Conservation (phyloP, 352 stramenopile species). For the Pythium aquatile region DNA sequence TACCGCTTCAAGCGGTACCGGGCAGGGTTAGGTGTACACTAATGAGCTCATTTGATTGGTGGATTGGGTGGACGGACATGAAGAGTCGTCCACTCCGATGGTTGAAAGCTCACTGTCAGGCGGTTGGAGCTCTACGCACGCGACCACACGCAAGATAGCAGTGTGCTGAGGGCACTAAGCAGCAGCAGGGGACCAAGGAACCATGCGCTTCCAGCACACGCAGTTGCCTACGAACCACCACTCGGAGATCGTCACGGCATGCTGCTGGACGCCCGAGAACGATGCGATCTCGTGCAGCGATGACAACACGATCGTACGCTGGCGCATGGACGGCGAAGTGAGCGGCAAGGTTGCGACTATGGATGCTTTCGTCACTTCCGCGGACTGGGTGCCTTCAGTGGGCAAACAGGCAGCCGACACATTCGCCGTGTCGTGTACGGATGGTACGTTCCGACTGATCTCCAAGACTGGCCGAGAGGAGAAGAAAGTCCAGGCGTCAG, state of each 20-base stretch:
- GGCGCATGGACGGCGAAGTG: constrained; percentile 85
- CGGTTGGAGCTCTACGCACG: background rate
- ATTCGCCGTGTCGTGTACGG: constrained; percentile 89
- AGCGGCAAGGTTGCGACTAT: constrained; percentile 64
- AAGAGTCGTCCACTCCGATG: constrained; percentile 13
- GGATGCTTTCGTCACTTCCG: constrained; percentile 74
- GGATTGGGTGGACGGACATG: background rate
- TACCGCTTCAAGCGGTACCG: background rate
- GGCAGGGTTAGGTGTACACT: constrained; percentile 2
- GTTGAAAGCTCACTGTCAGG: background rate
- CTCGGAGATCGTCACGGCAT: constrained; percentile 79
- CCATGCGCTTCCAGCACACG: constrained; percentile 79
- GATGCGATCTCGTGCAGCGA: constrained; percentile 87
- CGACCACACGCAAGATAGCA: background rate
- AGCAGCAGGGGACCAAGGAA: background rate
- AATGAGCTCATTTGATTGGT: background rate
- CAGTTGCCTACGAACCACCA: constrained; percentile 74
- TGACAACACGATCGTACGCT: constrained; percentile 80
- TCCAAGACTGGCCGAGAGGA: constrained; percentile 90
- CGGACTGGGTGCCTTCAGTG: constrained; percentile 82
- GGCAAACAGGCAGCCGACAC: constrained; percentile 81
- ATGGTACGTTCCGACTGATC: constrained; percentile 88
- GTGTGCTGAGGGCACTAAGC: background rate
- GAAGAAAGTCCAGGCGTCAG: constrained; percentile 86
- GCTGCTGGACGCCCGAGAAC: constrained; percentile 88